These are phyloP conservation scores for Closterium sp. DNA, from an alignment of 139 green algal genomes.

Conservation along the genomic window DNA sequence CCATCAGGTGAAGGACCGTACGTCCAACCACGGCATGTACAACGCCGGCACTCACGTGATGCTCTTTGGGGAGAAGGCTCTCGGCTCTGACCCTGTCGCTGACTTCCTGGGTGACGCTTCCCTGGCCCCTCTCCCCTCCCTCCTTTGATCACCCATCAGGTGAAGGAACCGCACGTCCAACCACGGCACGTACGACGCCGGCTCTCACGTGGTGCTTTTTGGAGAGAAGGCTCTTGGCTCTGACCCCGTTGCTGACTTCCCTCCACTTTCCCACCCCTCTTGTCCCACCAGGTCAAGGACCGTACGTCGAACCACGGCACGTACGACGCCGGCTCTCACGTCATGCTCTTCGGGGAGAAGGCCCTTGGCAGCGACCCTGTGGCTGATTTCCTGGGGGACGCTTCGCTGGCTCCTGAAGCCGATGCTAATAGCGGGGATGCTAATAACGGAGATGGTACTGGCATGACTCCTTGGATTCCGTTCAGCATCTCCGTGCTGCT, in stretches of 20 bases:
- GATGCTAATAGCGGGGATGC: no score
- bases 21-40: conserved; percentile 79
- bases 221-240: conserved; percentile 54
- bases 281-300: conserved; percentile 52
- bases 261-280: conserved; percentile 38
- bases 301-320: conserved; percentile 78
- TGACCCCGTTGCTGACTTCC: conserved; percentile 69
- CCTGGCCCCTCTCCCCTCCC: no score
- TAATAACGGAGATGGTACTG: no score
- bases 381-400: no score
- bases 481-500: no score
- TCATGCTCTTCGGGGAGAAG: conserved; percentile 64
- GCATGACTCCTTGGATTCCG: no score
- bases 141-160: no score
- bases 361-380: no score
- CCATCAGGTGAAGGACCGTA: conserved; percentile 65
- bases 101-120: conserved; percentile 65
- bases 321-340: conserved; percentile 73
- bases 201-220: no score
- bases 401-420: no score
- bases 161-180: conserved; percentile 57
- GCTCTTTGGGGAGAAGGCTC: conserved; percentile 73
- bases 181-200: conserved; percentile 74
- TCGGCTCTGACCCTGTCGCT: conserved; percentile 65
- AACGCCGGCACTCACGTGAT: conserved; percentile 71